A percentile compares a stretch with the other conserved stretches of the same genome.
Conservation (phyloP, 345 rosid genomes). For the Eutrema yunnanense region DNA sequence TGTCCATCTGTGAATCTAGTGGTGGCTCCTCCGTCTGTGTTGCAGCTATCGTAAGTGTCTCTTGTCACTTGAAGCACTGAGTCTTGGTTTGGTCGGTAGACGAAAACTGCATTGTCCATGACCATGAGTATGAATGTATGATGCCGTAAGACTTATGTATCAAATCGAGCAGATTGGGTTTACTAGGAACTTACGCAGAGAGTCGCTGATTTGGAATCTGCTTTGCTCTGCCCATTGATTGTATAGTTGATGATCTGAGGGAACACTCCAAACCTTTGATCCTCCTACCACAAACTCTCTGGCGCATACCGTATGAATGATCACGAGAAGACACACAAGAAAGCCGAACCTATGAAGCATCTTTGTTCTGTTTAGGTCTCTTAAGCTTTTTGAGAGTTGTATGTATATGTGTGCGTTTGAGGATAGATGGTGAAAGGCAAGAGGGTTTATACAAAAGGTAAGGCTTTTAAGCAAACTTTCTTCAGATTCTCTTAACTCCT, state of each 20-base stretch:
- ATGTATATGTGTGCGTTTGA: not conserved
- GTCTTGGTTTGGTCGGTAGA: slow-evolving; percentile 43
- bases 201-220: not conserved
- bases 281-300: slow-evolving; percentile 6
- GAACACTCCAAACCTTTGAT: slow-evolving; percentile 6
- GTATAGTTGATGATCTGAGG: slow-evolving; percentile 1
- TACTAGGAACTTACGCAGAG: slow-evolving; percentile 1
- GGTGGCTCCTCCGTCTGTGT: slow-evolving; percentile 20
- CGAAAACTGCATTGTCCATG: slow-evolving; percentile 43
- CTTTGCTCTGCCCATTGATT: slow-evolving; percentile 5
- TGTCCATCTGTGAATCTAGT: slow-evolving; percentile 42
- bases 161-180: not conserved
- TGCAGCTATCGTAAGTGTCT: slow-evolving; percentile 49
- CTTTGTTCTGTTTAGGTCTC: not conserved
- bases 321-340: not conserved
- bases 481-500: not conserved
- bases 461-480: not conserved
- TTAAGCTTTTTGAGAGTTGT: not conserved
- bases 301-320: not conserved
- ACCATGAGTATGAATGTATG: not conserved
- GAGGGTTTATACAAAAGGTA: not conserved
- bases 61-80: slow-evolving; percentile 51
- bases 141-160: not conserved
- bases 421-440: not conserved
- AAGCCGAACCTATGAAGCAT: not conserved